Conservation (phyloP, 2,329 filamentous ascomycete species). For the Trichoderma arundinaceum region DNA sequence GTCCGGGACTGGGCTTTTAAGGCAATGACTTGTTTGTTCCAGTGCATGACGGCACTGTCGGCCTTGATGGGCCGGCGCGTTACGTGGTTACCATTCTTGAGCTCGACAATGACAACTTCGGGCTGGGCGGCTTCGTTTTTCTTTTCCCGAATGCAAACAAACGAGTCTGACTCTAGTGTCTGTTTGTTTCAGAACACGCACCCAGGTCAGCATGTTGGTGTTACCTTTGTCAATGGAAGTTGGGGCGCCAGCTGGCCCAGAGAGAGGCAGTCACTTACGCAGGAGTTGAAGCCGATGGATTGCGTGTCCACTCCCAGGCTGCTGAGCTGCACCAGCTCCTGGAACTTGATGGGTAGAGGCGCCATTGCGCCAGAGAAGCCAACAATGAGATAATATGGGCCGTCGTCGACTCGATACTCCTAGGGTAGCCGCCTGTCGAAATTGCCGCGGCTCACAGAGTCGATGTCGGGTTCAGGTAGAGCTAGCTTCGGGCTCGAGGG, state of each 20-base stretch:
- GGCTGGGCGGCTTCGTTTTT: constrained; percentile 81
- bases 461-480: constrained; percentile 30
- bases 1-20: constrained; percentile 93
- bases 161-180: constrained; percentile 98
- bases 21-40: constrained; percentile 93
- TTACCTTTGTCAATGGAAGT: neutral
- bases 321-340: constrained; percentile 78
- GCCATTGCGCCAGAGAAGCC: constrained; percentile 56
- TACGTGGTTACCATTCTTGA: constrained; percentile 97
- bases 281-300: constrained; percentile 78
- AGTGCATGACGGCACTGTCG: constrained; percentile 99
- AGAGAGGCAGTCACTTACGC: constrained; percentile 58
- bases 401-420: constrained; percentile 32
- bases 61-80: constrained; percentile 96
- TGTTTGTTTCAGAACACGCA: constrained; percentile 48
- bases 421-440: constrained; percentile 35
- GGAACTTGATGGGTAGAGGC: constrained; percentile 88
- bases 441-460: constrained; percentile 38
- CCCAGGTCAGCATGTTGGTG: neutral
- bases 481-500: constrained; percentile 34
- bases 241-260: neutral
- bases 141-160: constrained; percentile 95
- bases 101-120: constrained; percentile 95
- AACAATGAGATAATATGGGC: constrained; percentile 32
- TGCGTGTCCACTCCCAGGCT: constrained; percentile 54